Base-by-base conservation (phyloP, 1,284 basidiomycete species). In the Puccinia hordei region DNA sequence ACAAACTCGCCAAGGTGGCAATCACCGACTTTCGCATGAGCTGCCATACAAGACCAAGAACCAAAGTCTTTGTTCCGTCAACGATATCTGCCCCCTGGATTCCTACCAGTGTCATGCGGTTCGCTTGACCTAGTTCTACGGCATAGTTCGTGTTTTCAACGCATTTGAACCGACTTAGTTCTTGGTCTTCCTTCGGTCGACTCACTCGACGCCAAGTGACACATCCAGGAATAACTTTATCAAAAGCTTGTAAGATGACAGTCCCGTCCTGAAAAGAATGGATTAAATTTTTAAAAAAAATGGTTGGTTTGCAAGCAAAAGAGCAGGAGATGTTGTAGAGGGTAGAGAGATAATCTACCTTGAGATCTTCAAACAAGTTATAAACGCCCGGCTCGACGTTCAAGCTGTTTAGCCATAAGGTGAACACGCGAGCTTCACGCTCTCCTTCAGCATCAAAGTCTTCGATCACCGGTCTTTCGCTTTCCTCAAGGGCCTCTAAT, bases 1-100 rank as follows among this genome's bases (percentile, higher is more conserved):
- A 90, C 22, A 98, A 89, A 5, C 90, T 89, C 44, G 90, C 91
- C 57, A 99, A 90, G 0, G 95, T 99, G 86, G 95, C 93, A 59
- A 91, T 91, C 85, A 99, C 98, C 86, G 92, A 96, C 88, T 96
- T 87, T 80, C 86, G 65, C 85, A 86, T 86, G 13, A 86, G 77
- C 80, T 86, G 85, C 85, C 85, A 86, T 3, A 86, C 85, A 8
- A 86, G 81, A 15, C 85, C 85, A 13, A 86, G 82, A 2, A 84
- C 85, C n/a, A 86, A 82, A 22, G 85, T 86, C 63, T 83, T 83
- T 22, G 83, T 85, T 17, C 85, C 85, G 57, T 86, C 85, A n/a
- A 85, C 85, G 55, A 86, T 86, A 79, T 86, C 85, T 0, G 85
- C 85, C 6, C 85, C 85, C 78, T 86, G 85, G 74, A 86, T 84